Evolutionary conservation across 257 asterid species (phyloP).

Genomic region (Solanum corneliomulleri): DNA sequence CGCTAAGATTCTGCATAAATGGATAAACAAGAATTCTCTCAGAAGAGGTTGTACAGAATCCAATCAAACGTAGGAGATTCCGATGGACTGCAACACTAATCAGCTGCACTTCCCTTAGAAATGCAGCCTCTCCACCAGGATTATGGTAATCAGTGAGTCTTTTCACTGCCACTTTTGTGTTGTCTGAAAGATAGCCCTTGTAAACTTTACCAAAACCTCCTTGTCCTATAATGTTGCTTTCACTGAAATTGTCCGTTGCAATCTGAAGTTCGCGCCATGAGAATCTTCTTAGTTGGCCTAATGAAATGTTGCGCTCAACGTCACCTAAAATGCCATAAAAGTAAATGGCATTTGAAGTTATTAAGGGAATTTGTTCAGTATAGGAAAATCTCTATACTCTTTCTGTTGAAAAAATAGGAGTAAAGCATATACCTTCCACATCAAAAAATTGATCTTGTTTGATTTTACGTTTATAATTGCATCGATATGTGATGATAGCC

Average conservation of each 20-base stretch:
- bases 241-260: conserved; percentile 62
- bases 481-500: conserved; percentile 32
- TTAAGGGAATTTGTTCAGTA: background rate
- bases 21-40: conserved; percentile 89
- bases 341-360: background rate
- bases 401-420: background rate
- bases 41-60: conserved; percentile 62
- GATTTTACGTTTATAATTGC: conserved; percentile 21
- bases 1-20: conserved; percentile 79
- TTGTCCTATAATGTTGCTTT: conserved; percentile 65
- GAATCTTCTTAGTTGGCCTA: conserved; percentile 67
- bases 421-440: conserved; percentile 47
- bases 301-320: conserved; percentile 51
- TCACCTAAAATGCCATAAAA: conserved; percentile 35
- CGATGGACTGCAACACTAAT: conserved; percentile 83
- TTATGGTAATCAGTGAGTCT: conserved; percentile 64
- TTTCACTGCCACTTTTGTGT: conserved; percentile 62
- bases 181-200: conserved; percentile 52
- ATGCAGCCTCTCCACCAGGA: conserved; percentile 92
- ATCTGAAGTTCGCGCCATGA: conserved; percentile 74
- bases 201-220: conserved; percentile 92
- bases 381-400: background rate
- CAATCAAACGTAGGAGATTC: conserved; percentile 70
- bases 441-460: conserved; percentile 43
- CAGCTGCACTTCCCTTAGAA: conserved; percentile 62